These are phyloP conservation scores for Phytophthora pluvialis DNA, from an alignment of 352 stramenopile species.

Conservation along the genomic window DNA sequence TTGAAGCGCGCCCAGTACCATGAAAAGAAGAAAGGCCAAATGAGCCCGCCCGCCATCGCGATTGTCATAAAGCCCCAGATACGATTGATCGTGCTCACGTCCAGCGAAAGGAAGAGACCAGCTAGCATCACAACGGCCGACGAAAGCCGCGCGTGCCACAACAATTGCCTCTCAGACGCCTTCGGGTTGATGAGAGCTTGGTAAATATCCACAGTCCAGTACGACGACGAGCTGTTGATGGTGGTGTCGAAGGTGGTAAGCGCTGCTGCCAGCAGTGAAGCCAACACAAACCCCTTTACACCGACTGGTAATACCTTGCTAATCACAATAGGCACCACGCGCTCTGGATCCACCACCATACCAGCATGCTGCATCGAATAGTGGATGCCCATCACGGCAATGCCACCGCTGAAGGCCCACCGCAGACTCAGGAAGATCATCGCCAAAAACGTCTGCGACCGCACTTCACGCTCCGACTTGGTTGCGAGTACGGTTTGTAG, in stretches of 20 bases:
- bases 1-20: slow-evolving; percentile 88
- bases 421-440: slow-evolving; percentile 76
- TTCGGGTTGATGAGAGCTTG: slow-evolving; percentile 70
- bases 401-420: slow-evolving; percentile 79
- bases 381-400: slow-evolving; percentile 75
- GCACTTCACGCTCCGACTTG: slow-evolving; percentile 83
- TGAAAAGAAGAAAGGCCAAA: slow-evolving; percentile 81
- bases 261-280: slow-evolving; percentile 70
- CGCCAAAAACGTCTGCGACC: slow-evolving; percentile 76
- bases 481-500: slow-evolving; percentile 77
- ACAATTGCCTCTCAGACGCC: slow-evolving; percentile 57
- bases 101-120: slow-evolving; percentile 64
- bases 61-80: slow-evolving; percentile 88
- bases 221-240: slow-evolving; percentile 80
- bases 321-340: slow-evolving; percentile 78
- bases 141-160: slow-evolving; percentile 72
- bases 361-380: slow-evolving; percentile 56
- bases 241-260: slow-evolving; percentile 85
- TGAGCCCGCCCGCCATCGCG: slow-evolving; percentile 65
- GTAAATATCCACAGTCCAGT: slow-evolving; percentile 88
- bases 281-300: slow-evolving; percentile 71
- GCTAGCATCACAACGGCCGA: slow-evolving; percentile 65
- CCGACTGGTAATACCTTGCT: slow-evolving; percentile 73
- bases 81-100: slow-evolving; percentile 79
- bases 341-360: slow-evolving; percentile 71